Base-by-base conservation (phyloP, 148 eudicot species). In the Rhododendron williamsianum region DNA sequence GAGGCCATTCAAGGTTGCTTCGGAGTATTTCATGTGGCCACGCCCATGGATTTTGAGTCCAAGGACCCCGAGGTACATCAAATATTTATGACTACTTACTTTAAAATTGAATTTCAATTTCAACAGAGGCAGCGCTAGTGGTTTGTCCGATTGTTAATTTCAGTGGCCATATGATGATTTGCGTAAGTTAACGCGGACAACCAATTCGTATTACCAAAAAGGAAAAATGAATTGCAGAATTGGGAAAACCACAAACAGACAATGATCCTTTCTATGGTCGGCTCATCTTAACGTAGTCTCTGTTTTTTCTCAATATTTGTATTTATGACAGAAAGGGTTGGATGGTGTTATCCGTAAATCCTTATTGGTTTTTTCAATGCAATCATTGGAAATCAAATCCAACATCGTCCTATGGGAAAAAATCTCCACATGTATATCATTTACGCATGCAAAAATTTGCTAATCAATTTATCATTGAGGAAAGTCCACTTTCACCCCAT, bases 11-110 rank as follows among this genome's bases (percentile, higher is more conserved):
- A 91, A 79, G 94, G 94, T 10, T 94, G 95, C 84, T 48, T 83
- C 18, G 97, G 93, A 4, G 97, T 94, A 0, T 94, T 94, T 84
- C 97, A 94, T 89, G 91, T 94, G 27, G 97, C 97, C 49, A 92
- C 95, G 23, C 95, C 97, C 38, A 94, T 93, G 93, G 93, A 90
- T 46, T 91, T 94, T 35, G 89, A 91, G 41, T 91, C 94, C 87
- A 78, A 92, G 65, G 97, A 94, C 77, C 97, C 97, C 78, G 97
- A 94, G 93, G 97, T 93, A 89, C 73, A 3, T 67, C 27, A 58
- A 65, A 65, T 65, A 9, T n/a, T 63, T 2, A 19, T 4, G 6
- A 58, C 2, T 35, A 35, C 0, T 0, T 58, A 19, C n/a, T 58
- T 18, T 19, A 2, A 9, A 41, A 23, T 8, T 63, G 27, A 63